Percentiles rank a stretch among this genome's conserved stretches.
These are phyloP conservation scores for Lachnellula arida DNA, from an alignment of 2,329 filamentous ascomycete species.

Conservation along the genomic window DNA sequence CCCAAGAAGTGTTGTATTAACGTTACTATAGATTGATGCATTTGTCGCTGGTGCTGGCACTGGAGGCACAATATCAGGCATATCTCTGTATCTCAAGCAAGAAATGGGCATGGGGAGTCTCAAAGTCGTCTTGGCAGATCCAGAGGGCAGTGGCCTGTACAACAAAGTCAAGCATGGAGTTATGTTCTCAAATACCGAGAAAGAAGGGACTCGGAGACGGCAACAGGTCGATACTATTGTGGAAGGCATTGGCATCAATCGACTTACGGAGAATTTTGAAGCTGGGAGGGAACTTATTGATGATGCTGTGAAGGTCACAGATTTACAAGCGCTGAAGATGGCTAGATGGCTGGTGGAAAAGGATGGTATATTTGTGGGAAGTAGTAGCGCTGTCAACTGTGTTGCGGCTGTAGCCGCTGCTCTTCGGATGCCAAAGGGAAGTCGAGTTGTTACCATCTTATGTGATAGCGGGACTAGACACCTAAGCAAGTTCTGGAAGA, in stretches of 20 bases:
- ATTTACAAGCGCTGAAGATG: slow-evolving; percentile 87
- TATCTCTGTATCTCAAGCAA: slow-evolving; percentile 78
- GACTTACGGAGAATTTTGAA: slow-evolving; percentile 91
- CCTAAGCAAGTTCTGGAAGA: slow-evolving; percentile 80
- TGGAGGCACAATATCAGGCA: slow-evolving; percentile 86
- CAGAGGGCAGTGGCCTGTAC: slow-evolving; percentile 87
- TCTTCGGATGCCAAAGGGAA: slow-evolving; percentile 55
- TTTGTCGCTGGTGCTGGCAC: slow-evolving; percentile 94
- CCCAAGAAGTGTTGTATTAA: background rate
- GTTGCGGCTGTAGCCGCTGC: slow-evolving; percentile 70
- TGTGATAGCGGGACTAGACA: slow-evolving; percentile 82
- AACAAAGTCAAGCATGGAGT: slow-evolving; percentile 91
- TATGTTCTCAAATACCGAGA: slow-evolving; percentile 88
- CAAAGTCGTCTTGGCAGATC: slow-evolving; percentile 81
- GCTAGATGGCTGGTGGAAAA: slow-evolving; percentile 94
- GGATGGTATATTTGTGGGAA: slow-evolving; percentile 91
- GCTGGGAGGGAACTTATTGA: slow-evolving; percentile 80
- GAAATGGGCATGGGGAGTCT: slow-evolving; percentile 38
- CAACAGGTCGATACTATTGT: slow-evolving; percentile 95
- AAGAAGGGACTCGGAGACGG: slow-evolving; percentile 81
- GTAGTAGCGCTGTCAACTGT: slow-evolving; percentile 96
- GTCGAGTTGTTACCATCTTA: slow-evolving; percentile 71
- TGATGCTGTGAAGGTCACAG: slow-evolving; percentile 83
- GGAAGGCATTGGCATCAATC: slow-evolving; percentile 92
- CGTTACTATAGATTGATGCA: slow-evolving; percentile 56